These are phyloP conservation scores for Barbarea vulgaris DNA, from an alignment of 345 rosid species.

Conservation along the genomic window DNA sequence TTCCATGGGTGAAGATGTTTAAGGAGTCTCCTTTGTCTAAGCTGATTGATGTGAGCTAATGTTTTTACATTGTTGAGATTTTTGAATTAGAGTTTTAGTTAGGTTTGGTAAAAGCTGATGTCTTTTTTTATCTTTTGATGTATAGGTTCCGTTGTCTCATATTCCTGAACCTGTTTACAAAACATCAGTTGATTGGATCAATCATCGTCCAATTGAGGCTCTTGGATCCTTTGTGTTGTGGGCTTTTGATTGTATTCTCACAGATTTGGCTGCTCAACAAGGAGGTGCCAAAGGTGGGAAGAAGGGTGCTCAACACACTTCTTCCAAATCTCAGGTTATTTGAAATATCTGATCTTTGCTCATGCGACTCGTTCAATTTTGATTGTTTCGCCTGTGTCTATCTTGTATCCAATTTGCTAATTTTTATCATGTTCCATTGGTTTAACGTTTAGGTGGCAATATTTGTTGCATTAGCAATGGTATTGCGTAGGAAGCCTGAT, in stretches of 20 bases:
- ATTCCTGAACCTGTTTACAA: constrained; percentile 66
- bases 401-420: neutral
- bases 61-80: neutral
- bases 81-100: neutral
- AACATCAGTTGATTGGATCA: constrained; percentile 76
- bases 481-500: constrained; percentile 77
- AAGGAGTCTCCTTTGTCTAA: constrained; percentile 57
- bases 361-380: neutral
- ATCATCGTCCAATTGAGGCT: constrained; percentile 58
- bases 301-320: constrained; percentile 52
- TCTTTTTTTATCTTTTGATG: neutral
- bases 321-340: constrained; percentile 67
- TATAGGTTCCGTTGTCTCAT: constrained; percentile 69
- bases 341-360: neutral
- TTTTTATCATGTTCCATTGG: neutral
- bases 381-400: neutral
- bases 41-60: constrained; percentile 53
- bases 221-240: constrained; percentile 63
- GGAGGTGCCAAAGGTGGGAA: constrained; percentile 58
- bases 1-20: constrained; percentile 68
- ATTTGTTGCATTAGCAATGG: constrained; percentile 75
- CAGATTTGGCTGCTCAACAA: constrained; percentile 59
- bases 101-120: neutral
- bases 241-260: constrained; percentile 65
- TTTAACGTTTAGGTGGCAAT: constrained; percentile 60